These are phyloP conservation scores for Marasmius fiardii DNA, from an alignment of 1,284 basidiomycete species.

Conservation along the genomic window DNA sequence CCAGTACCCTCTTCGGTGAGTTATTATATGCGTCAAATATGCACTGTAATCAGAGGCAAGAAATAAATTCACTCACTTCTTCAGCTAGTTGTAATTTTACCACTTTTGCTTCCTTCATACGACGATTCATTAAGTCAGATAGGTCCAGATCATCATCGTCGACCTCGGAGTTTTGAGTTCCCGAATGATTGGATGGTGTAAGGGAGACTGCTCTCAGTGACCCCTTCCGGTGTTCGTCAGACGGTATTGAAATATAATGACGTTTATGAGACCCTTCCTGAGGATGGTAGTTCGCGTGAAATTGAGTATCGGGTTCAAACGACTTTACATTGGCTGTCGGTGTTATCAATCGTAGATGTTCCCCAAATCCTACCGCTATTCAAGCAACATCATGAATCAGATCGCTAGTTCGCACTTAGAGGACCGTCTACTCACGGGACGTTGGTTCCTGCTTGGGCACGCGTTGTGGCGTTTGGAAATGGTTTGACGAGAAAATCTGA, in stretches of 20 bases:
- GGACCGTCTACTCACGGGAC: background rate
- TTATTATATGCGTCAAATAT: background rate
- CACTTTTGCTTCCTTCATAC: slow-evolving; percentile 14
- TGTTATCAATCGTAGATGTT: background rate
- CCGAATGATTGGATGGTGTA: background rate
- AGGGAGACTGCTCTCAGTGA: slow-evolving; percentile 4
- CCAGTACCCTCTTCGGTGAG: slow-evolving; percentile 2
- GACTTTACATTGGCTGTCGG: background rate
- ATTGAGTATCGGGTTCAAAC: background rate
- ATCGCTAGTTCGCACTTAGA: too few species aligned
- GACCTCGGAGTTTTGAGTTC: background rate
- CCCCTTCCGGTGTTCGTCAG: background rate
- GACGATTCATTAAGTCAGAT: slow-evolving; percentile 13
- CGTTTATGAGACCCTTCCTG: background rate
- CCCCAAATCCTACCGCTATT: background rate
- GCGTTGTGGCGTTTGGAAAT: background rate
- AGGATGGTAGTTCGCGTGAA: background rate
- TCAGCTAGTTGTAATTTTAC: slow-evolving; percentile 14
- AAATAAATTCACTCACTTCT: slow-evolving; percentile 10
- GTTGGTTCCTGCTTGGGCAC: background rate
- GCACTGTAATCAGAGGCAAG: background rate
- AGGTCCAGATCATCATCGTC: slow-evolving; percentile 12
- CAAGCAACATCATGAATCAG: background rate
- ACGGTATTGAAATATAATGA: background rate
- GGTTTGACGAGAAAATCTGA: background rate